A percentile compares a stretch with the other conserved stretches of the same genome.
Conservation (phyloP, 1,139 yeast genomes). For the Protomyces gravidus region DNA sequence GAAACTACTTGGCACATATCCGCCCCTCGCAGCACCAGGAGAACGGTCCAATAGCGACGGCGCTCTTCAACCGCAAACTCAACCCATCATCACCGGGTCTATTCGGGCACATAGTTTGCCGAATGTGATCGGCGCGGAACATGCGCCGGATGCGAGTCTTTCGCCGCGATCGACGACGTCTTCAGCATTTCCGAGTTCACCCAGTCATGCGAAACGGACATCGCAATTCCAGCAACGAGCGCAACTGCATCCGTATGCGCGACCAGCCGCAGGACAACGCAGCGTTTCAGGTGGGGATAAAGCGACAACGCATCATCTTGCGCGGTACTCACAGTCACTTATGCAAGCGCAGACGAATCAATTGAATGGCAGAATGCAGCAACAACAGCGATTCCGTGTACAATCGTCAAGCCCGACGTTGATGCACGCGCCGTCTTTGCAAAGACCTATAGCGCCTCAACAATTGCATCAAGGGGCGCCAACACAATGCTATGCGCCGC, state of each 20-base stretch:
- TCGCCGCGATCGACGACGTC: not conserved
- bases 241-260: slow-evolving; percentile 13
- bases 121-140: not conserved
- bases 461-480: not conserved
- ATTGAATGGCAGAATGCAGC: slow-evolving; percentile 5
- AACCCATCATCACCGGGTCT: not conserved
- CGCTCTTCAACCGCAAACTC: not conserved
- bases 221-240: not conserved
- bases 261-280: slow-evolving; percentile 5
- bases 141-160: not conserved
- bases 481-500: not conserved
- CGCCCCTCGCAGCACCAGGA: not conserved
- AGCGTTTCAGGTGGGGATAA: slow-evolving; percentile 3
- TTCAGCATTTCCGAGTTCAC: not conserved
- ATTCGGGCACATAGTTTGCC: not conserved
- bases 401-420: not conserved
- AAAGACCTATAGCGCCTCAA: not conserved
- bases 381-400: not conserved
- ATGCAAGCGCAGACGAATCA: slow-evolving; percentile 22
- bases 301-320: slow-evolving; percentile 4
- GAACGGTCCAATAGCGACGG: not conserved
- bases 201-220: not conserved
- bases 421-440: not conserved
- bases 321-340: slow-evolving; percentile 20
- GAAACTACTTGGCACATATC: not conserved